Conservation (phyloP, 495 filamentous ascomycete genomes). For the Neurospora sp. region DNA sequence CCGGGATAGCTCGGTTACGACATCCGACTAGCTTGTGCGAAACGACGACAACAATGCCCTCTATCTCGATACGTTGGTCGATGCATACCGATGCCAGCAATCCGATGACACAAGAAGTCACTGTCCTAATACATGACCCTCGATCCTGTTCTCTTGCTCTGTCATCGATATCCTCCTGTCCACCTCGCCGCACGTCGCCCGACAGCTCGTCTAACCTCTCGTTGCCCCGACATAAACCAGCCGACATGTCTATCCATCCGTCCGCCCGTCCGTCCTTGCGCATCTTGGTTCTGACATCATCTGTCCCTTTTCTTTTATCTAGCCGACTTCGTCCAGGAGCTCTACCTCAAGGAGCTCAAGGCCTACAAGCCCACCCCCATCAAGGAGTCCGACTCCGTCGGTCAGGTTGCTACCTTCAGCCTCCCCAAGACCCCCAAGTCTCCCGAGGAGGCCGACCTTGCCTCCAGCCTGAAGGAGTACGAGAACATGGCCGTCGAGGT, state of each 20-base stretch:
- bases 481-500: conserved; percentile 87
- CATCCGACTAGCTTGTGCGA: neutral
- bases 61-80: neutral
- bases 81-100: neutral
- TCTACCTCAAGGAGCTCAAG: conserved; percentile 92
- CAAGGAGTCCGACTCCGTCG: conserved; percentile 80
- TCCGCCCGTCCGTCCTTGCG: neutral
- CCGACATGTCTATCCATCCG: neutral
- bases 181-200: neutral
- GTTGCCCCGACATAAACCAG: neutral
- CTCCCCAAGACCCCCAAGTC: conserved; percentile 69
- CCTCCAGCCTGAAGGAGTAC: conserved; percentile 83
- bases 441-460: conserved; percentile 86
- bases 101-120: neutral
- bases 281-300: neutral
- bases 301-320: conserved; percentile 10
- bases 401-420: conserved; percentile 81
- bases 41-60: neutral
- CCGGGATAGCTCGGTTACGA: neutral
- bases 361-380: conserved; percentile 76
- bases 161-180: neutral
- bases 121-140: neutral
- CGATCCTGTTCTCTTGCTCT: neutral
- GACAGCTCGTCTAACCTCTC: neutral
- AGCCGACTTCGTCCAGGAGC: conserved; percentile 94